These are phyloP conservation scores for Zelopaecilomyces penicillatus DNA, from an alignment of 2,329 filamentous ascomycete species.

Conservation along the genomic window DNA sequence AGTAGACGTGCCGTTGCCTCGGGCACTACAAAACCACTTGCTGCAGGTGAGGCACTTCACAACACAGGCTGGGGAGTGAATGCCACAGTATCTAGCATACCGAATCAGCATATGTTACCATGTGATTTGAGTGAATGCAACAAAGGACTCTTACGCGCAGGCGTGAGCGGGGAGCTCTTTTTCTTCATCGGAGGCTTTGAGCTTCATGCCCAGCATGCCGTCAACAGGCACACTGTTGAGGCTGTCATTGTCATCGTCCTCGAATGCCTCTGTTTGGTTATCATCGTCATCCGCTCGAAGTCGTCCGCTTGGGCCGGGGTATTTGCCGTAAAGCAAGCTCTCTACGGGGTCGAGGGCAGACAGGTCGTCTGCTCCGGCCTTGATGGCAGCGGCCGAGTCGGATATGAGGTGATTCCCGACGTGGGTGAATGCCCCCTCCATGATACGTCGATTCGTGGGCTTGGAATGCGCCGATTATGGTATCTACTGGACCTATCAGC, in stretches of 20 bases:
- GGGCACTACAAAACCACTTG: slow-evolving; percentile 98
- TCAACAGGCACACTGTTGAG: slow-evolving; percentile 75
- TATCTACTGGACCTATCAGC: too few species aligned
- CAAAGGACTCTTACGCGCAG: slow-evolving; percentile 67
- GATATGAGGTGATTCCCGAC: slow-evolving; percentile 80
- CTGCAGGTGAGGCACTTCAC: slow-evolving; percentile 93
- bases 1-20: slow-evolving; percentile 91
- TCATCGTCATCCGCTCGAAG: slow-evolving; percentile 81
- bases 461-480: slow-evolving; percentile 1
- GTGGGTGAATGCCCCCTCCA: slow-evolving; percentile 86
- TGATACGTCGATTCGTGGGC: slow-evolving; percentile 29
- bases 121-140: slow-evolving; percentile 3
- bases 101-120: slow-evolving; percentile 15
- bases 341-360: slow-evolving; percentile 70
- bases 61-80: slow-evolving; percentile 89
- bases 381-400: slow-evolving; percentile 78
- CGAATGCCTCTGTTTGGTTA: slow-evolving; percentile 74
- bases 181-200: slow-evolving; percentile 61
- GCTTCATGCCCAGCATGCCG: slow-evolving; percentile 56
- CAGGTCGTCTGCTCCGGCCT: slow-evolving; percentile 70
- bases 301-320: slow-evolving; percentile 51
- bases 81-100: slow-evolving; percentile 74
- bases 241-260: slow-evolving; percentile 71
- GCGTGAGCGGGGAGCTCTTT: slow-evolving; percentile 90
- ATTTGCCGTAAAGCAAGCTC: slow-evolving; percentile 66